Evolutionary conservation across 805 yeast species (phyloP), one percentile per base, ranked within the genome.

Genomic region (Metschnikowia hibisci): DNA sequence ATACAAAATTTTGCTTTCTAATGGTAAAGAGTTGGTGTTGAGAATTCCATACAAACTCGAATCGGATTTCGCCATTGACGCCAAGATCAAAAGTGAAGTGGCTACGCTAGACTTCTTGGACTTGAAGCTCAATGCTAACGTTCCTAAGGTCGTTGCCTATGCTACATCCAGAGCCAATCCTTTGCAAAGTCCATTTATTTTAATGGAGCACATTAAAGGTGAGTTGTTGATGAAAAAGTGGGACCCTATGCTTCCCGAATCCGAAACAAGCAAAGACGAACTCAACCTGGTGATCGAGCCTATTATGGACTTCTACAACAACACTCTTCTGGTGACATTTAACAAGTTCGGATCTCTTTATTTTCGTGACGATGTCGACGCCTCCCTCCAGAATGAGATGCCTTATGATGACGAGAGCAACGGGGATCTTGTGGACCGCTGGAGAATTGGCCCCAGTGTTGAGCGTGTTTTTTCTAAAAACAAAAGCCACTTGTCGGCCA

Each of bases 361-460:
- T 62, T 91, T 88, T 63, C 67, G 77, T 34, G 77, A 80, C 41
- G 96, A 89, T 58, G 82, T 81, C 15, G 63, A 64, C 30, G 69
- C 73, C 3, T 53, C 54, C 23, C 62, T 69, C 30, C 80, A 75
- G 46, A 44, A 53, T 12, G 57, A 69, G 12, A 60, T 78, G 15
- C 71, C 76, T 2, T 87, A 84, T 53, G 81, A 76, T 4, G 86
- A 81, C 11, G 96, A 87, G 62, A 64, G 73, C 13, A 67, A 78
- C 39, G 64, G 72, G 7, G 66, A 63, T 28, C 65, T 86, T 36
- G 67, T 69, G 41, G 74, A 77, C 48, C 78, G 96, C 67, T 90
- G 95, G 95, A 76, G 83, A 59, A 80, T 91, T 52, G 98, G 99
- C 6, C 93, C 96, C n/a, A 77, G 87, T 18, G 81, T 80, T 25